Conservation (phyloP, 495 filamentous ascomycete species). For the Jackrogersella multiformis region DNA sequence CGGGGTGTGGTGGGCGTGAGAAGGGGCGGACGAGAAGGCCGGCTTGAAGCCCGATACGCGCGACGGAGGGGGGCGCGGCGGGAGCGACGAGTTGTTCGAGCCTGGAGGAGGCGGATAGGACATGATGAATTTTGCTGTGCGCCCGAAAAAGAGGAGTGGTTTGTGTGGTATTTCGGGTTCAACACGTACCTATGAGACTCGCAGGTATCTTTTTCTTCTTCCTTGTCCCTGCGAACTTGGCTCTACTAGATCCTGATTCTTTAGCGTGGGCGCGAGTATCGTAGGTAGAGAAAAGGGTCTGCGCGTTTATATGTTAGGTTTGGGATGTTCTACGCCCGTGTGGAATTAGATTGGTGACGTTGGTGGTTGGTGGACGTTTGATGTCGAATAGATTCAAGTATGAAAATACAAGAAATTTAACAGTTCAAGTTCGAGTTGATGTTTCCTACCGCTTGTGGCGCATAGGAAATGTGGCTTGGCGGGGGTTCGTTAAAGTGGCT, state of each 20-base stretch:
- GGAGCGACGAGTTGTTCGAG: conserved; percentile 74
- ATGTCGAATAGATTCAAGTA: conserved; percentile 11
- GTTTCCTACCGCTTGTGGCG: conserved; percentile 15
- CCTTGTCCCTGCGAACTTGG: background rate
- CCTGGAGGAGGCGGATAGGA: conserved; percentile 93
- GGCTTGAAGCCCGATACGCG: conserved; percentile 68
- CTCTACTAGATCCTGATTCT: background rate
- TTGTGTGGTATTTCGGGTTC: conserved; percentile 40
- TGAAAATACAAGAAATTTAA: conserved; percentile 2
- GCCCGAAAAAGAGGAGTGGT: conserved; percentile 37
- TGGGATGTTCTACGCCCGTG: background rate
- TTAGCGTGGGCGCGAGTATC: background rate
- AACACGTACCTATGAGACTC: conserved; percentile 61
- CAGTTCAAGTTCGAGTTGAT: background rate
- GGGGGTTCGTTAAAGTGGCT: conserved; percentile 1
- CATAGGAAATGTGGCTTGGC: conserved; percentile 4
- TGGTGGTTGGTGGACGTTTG: background rate
- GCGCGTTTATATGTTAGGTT: background rate
- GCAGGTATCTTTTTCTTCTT: conserved; percentile 27
- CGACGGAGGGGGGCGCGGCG: conserved; percentile 81
- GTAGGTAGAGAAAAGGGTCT: background rate
- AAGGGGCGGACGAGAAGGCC: conserved; percentile 60
- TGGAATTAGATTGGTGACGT: background rate
- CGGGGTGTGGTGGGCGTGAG: conserved; percentile 45
- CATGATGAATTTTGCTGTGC: conserved; percentile 84